Base-by-base conservation (phyloP, 768 basidiomycete species). In the Austroboletus festivus region DNA sequence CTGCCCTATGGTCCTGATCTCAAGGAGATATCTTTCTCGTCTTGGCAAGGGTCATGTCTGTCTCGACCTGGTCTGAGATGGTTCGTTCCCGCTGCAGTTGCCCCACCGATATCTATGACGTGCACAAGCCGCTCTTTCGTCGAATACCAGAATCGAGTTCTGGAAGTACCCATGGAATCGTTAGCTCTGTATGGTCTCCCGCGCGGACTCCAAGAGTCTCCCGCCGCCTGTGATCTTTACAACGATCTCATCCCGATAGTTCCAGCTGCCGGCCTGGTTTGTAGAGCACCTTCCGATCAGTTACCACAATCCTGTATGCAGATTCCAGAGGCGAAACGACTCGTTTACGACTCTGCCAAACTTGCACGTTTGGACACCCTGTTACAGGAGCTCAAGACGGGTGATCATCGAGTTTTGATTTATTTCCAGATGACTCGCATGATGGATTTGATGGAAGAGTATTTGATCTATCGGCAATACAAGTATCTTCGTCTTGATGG, bases 351-450 rank as follows among this genome's bases (percentile, higher is more conserved):
- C 66, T 97, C 95, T 22, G 95, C 89, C 31, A 99, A 99, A 69
- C 82, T 99, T 28, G 91, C 93, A 33, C 81, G 89, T 23, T 77
- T 99, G 41, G 96, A 99, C 67, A 61, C 76, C 19, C 73, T 99
- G n/a, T 74, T 99, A 8, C 87, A 90, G 52, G 90, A 95, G 60
- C 82, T 99, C 48, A 98, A 96, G 71, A 77, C 82, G 30, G 88
- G 85, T 1, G 94, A 94, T 52, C 96, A 99, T 68, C 85, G 93
- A 39, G 92, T 95, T 13, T 70, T 99, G 58, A 78, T 99, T 18
- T 99, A 98, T 71, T 98, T 97, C 84, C 96, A 99, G 69, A 99
- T 99, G 96, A 98, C 95, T 12, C 82, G 87, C 50, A 99, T 98
- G 96, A 96, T 99, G 86, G 94, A 97, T 65, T 74, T 98, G 42